A percentile compares a stretch with the other conserved stretches of the same genome.
Conservation (phyloP, 768 basidiomycete species). For the Tulasnella sp. region DNA sequence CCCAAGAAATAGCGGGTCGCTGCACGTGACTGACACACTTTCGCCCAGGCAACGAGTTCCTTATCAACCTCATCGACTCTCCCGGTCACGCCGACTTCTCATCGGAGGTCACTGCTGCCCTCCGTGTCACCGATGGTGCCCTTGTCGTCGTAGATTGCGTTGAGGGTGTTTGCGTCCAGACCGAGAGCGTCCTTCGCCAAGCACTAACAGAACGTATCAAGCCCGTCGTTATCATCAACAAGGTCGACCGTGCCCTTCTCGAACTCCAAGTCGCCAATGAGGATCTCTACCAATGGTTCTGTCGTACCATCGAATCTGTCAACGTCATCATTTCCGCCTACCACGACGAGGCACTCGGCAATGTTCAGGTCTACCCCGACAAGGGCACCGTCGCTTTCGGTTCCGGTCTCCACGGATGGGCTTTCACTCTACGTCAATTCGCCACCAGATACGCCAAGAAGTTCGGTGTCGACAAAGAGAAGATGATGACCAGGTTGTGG, state of each 20-base stretch:
- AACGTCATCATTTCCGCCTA: conserved; percentile 99
- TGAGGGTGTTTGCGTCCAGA: conserved; percentile 99
- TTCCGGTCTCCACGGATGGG: conserved; percentile 99
- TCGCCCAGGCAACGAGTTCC: conserved; percentile 78
- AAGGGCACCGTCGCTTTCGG: conserved; percentile 98
- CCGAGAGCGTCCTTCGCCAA: conserved; percentile 98
- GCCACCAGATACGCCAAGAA: conserved; percentile 92
- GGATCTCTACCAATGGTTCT: conserved; percentile 95
- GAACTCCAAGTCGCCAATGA: conserved; percentile 98
- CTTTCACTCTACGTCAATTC: conserved; percentile 97
- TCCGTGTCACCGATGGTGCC: conserved; percentile 99
- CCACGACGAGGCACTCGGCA: conserved; percentile 88
- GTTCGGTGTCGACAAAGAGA: conserved; percentile 97
- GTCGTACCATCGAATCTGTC: conserved; percentile 92
- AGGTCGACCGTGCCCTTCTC: conserved; percentile 98
- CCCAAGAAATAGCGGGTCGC: conserved; percentile 24
- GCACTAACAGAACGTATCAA: conserved; percentile 98
- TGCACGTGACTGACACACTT: conserved; percentile 18
- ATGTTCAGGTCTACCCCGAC: conserved; percentile 98
- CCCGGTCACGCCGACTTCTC: conserved; percentile 99
- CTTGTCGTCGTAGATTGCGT: conserved; percentile 99
- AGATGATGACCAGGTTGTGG: conserved; percentile 98
- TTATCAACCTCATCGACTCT: conserved; percentile 99
- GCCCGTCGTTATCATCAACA: conserved; percentile 99
- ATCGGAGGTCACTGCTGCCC: conserved; percentile 98